Base-by-base conservation (phyloP, 257 asterid species). In the Cordia subcordata region DNA sequence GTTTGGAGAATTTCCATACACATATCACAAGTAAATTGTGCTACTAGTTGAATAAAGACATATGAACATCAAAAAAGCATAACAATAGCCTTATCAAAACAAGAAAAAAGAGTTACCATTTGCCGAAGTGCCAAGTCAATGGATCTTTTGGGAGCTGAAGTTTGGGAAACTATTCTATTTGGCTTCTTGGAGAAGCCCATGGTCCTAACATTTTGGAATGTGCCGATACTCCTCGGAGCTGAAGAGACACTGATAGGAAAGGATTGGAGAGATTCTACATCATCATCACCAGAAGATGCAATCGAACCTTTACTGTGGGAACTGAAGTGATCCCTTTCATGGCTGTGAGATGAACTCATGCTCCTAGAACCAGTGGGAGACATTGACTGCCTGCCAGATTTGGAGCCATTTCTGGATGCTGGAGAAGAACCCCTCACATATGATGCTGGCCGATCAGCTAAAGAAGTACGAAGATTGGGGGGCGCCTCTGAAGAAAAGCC, bases 261-360 rank as follows among this genome's bases (percentile, higher is more conserved):
- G 15, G 95, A 86, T 27, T 69, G 95, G 53, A 78, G 73, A 15
- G 95, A 93, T 72, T 88, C 97, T 23, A 67, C 60, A 51, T 93
- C 97, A 72, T 93, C 97, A 69, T 93, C 96, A 53, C 85, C 88
- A 58, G 95, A 88, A n/a, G 99, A 92, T 66, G 81, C 96, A 74
- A 82, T 77, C 15, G 99, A 92, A 60, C 93, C 90, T 73, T 76
- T 92, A 68, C 95, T 74, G 64, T 79, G 74, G 58, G 87, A 79
- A 62, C 92, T 42, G 14, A 42, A 42, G 15, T 42, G 47, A 42
- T 42, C 47, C 47, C 15, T 42, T 42, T 42, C 47, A 42, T 42
- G 47, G 10, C 47, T 42, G 2, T 42, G 47, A 11, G 14, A 42
- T 42, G 47, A 42, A 62, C 92, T 71, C 54, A 80, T 79, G 61